Percentiles rank a stretch among this genome's conserved stretches.
Conservation (phyloP, 441 rosid species). For the Geranium incanum region DNA sequence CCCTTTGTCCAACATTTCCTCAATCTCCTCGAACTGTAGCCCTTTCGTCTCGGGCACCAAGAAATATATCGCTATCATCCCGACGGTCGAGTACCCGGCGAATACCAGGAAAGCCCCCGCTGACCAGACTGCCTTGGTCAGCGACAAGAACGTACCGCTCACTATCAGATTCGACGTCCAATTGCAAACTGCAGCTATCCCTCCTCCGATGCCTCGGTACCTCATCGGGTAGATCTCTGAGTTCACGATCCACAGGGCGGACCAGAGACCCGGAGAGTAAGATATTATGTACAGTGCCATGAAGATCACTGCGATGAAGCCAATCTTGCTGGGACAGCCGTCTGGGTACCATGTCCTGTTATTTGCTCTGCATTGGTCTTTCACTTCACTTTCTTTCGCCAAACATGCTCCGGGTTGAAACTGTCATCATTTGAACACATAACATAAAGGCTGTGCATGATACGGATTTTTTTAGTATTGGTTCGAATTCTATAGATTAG, state of each 20-base stretch:
- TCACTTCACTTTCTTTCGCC: conserved; percentile 27
- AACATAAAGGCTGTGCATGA: background rate
- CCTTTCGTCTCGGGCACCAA: conserved; percentile 88
- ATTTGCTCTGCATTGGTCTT: conserved; percentile 13
- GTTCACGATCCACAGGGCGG: conserved; percentile 81
- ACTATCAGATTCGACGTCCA: conserved; percentile 72
- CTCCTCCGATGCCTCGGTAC: conserved; percentile 81
- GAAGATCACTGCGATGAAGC: conserved; percentile 50
- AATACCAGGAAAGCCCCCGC: conserved; percentile 69
- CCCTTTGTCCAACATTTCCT: conserved; percentile 55
- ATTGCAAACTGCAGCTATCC: conserved; percentile 69
- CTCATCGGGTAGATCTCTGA: conserved; percentile 81
- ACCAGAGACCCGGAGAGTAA: conserved; percentile 86
- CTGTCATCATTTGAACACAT: conserved; percentile 20
- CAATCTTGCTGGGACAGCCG: conserved; percentile 77
- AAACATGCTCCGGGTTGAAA: conserved; percentile 68
- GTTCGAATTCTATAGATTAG: too few species aligned
- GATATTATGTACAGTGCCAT: conserved; percentile 59
- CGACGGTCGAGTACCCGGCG: conserved; percentile 40
- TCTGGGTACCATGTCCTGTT: conserved; percentile 39
- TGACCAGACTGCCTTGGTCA: conserved; percentile 54
- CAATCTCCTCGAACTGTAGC: conserved; percentile 66
- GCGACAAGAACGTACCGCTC: conserved; percentile 50
- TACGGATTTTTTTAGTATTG: too few species aligned
- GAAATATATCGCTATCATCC: conserved; percentile 50